Evolutionary conservation across 2,329 filamentous ascomycete genomes (phyloP).

Genomic region (Didymella pinodella): DNA sequence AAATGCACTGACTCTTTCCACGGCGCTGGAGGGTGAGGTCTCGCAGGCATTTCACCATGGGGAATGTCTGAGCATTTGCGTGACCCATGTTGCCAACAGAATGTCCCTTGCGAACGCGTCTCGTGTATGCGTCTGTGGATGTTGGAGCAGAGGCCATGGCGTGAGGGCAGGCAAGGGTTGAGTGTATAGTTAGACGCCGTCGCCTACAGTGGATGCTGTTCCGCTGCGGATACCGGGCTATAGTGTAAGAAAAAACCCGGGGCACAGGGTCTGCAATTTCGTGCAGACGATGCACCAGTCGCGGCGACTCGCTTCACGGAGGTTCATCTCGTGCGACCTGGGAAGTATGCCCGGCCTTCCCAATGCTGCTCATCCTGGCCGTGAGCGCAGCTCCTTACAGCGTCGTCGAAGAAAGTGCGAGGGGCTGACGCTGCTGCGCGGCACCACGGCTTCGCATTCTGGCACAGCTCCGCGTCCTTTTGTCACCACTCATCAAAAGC

Average conservation of each 20-base stretch:
- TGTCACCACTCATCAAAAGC: slow-evolving; percentile 6
- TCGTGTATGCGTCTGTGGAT: slow-evolving; percentile 13
- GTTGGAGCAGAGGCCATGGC: slow-evolving; percentile 1
- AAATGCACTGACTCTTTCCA: slow-evolving; percentile 18
- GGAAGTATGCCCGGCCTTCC: slow-evolving; percentile 13
- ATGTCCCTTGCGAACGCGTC: slow-evolving; percentile 10
- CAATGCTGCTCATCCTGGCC: slow-evolving; percentile 16
- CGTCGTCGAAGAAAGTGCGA: slow-evolving; percentile 2
- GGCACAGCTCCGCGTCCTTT: slow-evolving; percentile 8
- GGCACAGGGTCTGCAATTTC: slow-evolving; percentile 17
- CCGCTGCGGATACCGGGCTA: slow-evolving; percentile 18
- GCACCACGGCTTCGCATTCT: slow-evolving; percentile 4
- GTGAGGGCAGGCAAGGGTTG: slow-evolving; percentile 9
- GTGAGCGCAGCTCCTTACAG: slow-evolving; percentile 13
- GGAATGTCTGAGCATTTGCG: neutral
- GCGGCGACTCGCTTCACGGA: slow-evolving; percentile 14
- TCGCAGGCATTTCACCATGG: slow-evolving; percentile 6
- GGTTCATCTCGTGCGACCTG: slow-evolving; percentile 19
- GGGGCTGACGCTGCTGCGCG: slow-evolving; percentile 7
- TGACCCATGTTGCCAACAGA: slow-evolving; percentile 3
- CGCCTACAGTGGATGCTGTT: slow-evolving; percentile 7
- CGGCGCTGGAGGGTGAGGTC: slow-evolving; percentile 3
- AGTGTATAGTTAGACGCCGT: neutral
- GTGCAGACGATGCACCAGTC: slow-evolving; percentile 14
- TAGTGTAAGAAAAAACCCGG: slow-evolving; percentile 15